Percentiles rank a stretch among this genome's conserved stretches.
phyloP scores from a whole-genome alignment of 1,284 basidiomycete genomes.

The Melampsora larici-populina region DNA sequence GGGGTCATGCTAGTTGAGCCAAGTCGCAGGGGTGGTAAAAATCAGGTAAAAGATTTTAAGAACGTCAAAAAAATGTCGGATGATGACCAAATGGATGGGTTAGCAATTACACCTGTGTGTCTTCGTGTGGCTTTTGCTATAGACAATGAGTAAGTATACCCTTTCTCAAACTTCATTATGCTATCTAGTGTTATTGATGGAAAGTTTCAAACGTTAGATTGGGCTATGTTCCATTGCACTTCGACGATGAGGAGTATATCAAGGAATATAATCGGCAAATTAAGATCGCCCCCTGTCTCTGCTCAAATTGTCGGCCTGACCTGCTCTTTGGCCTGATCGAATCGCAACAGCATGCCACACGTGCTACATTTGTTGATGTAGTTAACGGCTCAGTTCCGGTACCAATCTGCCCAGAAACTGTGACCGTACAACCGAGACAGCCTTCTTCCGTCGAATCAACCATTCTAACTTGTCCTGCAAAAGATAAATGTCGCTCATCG shows the following conservation, averaged over 20 bases:
- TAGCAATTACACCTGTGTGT: conserved; percentile 7
- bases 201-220: neutral
- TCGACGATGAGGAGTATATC: neutral
- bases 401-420: neutral
- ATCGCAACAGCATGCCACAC: neutral
- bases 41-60: neutral
- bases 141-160: no score
- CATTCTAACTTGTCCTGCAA: neutral
- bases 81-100: conserved; percentile 16
- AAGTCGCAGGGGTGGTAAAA: neutral
- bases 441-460: neutral
- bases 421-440: neutral
- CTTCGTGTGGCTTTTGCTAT: neutral
- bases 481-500: neutral
- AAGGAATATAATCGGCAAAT: neutral
- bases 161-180: no score
- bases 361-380: neutral
- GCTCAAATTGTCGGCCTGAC: conserved; percentile 4
- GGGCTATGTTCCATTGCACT: neutral
- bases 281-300: no score
- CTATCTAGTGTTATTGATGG: no score
- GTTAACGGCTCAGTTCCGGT: neutral
- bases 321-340: neutral
- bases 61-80: neutral
- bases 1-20: neutral